Conservation (phyloP, 129 eudicot genomes). For the Chrysanthemum makinoi region DNA sequence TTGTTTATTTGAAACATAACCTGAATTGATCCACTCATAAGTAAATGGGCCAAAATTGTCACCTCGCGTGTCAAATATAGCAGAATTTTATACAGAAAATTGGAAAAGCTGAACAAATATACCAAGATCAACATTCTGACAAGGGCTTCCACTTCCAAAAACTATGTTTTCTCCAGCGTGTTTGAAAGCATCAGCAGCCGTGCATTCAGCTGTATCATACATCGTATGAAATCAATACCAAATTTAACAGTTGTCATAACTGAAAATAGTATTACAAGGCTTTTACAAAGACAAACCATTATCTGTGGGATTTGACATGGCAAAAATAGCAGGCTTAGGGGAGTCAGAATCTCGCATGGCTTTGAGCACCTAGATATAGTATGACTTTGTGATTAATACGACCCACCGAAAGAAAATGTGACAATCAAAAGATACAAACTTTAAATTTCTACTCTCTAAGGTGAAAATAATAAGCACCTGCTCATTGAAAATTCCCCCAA, state of each 20-base stretch:
- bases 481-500: constrained; percentile 95
- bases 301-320: constrained; percentile 96
- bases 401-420: neutral
- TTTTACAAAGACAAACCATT: constrained; percentile 61
- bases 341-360: constrained; percentile 89
- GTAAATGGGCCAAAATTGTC: neutral
- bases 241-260: neutral
- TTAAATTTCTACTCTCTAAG: constrained; percentile 5
- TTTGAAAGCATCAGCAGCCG: constrained; percentile 91
- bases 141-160: constrained; percentile 99
- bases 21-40: too few species aligned
- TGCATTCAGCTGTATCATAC: constrained; percentile 85
- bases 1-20: too few species aligned
- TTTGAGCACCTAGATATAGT: constrained; percentile 63
- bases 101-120: constrained; percentile 19
- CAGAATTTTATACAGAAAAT: neutral
- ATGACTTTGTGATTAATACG: constrained; percentile 4
- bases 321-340: constrained; percentile 88
- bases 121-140: constrained; percentile 90
- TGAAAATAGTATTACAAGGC: neutral
- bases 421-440: neutral
- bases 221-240: constrained; percentile 20
- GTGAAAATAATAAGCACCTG: constrained; percentile 51
- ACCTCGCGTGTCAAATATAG: neutral
- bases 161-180: constrained; percentile 84